Base-by-base conservation (phyloP, 441 rosid genomes). In the California macrophylla region DNA sequence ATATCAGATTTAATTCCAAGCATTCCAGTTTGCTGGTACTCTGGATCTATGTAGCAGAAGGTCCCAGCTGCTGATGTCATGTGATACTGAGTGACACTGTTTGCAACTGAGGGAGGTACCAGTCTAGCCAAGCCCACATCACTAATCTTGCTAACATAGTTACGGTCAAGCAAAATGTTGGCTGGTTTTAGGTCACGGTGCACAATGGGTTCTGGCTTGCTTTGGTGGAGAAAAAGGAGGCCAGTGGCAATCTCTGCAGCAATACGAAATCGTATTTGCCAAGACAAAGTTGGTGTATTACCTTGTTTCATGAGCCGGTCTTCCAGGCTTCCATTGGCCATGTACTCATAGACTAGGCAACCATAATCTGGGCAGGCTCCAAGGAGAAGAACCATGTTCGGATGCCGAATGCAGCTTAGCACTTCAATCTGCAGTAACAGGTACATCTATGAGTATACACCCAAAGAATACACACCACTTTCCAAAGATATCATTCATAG, bases 41-140 rank as follows among this genome's bases (percentile, higher is more conserved):
- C 96, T 1, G 98, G 98, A 74, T 93, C 96, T 56, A 93, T 91
- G 77, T 93, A 91, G 70, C 88, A 91, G 78, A 91, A 86, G 36
- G 97, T 93, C 76, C 97, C 96, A 9, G 97, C 98, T 0, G 96
- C 82, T 75, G 97, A 69, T 0, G 98, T 93, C 90, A 93, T 81
- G 66, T 83, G 90, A 47, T 89, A 89, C 72, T 89, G 97, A 15
- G 98, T 91, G 30, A 76, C 86, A 4, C 74, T 9, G 69, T 86
- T 69, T n/a, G 89, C 83, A 24, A 89, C 81, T 0, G 96, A 82
- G 16, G 96, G 88, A 72, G 97, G 98, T 50, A 93, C 91, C 0
- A 93, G 90, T 77, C 98, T 87, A 40, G 98, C 96, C 77, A 87
- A 73, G 32, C 98, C 97, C 7, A 90, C 93, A 47, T 90, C 95